Conservation (phyloP, 2,329 filamentous ascomycete genomes). For the Microcyclospora pomicola region DNA sequence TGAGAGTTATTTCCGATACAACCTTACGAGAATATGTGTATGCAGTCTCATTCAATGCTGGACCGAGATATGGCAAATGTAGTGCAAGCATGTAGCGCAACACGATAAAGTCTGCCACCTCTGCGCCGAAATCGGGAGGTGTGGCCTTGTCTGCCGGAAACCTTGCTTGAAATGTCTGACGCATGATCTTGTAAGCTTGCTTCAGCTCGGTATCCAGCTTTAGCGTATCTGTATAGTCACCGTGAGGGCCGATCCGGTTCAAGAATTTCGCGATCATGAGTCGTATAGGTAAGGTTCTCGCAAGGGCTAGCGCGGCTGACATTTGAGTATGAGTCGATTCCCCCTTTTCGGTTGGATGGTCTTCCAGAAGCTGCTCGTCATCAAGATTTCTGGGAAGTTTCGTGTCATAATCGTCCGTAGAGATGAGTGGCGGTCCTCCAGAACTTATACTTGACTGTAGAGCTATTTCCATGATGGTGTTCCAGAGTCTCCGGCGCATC, state of each 20-base stretch:
- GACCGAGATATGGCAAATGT: not conserved
- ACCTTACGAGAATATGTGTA: not conserved
- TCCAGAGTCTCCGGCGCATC: slow-evolving; percentile 1
- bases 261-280: slow-evolving; percentile 1
- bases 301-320: not conserved
- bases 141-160: not conserved
- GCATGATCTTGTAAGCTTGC: not conserved
- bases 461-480: slow-evolving; percentile 1
- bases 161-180: not conserved
- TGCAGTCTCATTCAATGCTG: not conserved
- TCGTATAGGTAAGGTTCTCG: not conserved
- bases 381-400: not conserved
- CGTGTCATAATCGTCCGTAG: not conserved
- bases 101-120: not conserved
- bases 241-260: not conserved
- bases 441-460: slow-evolving; percentile 1
- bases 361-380: slow-evolving; percentile 1
- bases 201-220: not conserved
- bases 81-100: slow-evolving; percentile 1
- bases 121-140: not conserved
- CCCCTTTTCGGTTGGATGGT: not conserved
- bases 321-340: not conserved
- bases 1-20: not conserved
- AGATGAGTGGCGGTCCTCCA: not conserved
- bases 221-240: not conserved